Base-by-base conservation (phyloP, 2,329 filamentous ascomycete species). In the Botrytis tulipae region DNA sequence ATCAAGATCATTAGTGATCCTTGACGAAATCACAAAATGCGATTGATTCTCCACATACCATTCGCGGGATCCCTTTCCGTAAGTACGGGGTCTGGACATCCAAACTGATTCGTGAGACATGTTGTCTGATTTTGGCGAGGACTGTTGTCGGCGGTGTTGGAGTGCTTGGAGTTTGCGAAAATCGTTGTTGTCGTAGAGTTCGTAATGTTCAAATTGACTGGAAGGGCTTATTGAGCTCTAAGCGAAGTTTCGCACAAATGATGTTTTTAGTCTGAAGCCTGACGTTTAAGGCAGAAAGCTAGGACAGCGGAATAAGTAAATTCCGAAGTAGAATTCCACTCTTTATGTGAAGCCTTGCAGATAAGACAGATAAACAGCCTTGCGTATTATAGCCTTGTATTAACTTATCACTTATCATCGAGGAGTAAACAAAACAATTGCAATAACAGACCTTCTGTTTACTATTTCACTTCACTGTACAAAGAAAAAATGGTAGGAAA, bases 81-180 rank as follows among this genome's bases (percentile, higher is more conserved):
- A 97, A 85, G 86, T 94, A 87, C 95, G 93, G 84, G 96, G 96
- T 86, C 96, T 95, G 84, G 94, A 97, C 92, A 97, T 97, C 95
- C 95, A 99, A 88, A 98, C 94, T 84, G 92, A 94, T 89, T 98
- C 95, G 94, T 93, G 91, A 86, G 91, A 91, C 91, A 93, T 93
- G 83, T 83, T 91, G 48, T 68, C 71, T 60, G 40, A 40, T 68
- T 72, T 59, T 72, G 71, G 59, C 84, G 81, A 59, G 69, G 79
- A 74, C 71, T 74, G 54, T 74, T 74, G 71, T 73, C 42, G 63
- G 71, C 57, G 71, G 48, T 59, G 59, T 51, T 73, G 60, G 66
- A 69, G 61, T 72, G 70, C 71, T 70, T 73, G 35, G 48, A 62
- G 46, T 46, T 70, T 70, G 54, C 66, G 40, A 63, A 57, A 65